These are phyloP conservation scores for Danielia oregonensis DNA, from an alignment of 805 yeast species.

Conservation along the genomic window DNA sequence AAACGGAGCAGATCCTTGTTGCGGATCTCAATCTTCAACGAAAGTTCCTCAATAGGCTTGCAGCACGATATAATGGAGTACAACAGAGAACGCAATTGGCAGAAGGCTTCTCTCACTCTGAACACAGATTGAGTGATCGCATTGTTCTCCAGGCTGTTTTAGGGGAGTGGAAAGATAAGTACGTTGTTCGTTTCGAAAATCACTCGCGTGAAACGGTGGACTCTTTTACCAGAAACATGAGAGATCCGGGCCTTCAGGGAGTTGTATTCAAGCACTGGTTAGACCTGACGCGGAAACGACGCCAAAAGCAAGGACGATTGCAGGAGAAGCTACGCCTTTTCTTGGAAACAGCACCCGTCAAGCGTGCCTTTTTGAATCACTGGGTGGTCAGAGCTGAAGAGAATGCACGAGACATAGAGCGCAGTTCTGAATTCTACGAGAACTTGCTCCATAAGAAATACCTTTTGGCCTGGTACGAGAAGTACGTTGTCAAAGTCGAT, in stretches of 20 bases:
- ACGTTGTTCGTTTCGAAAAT: conserved; percentile 19
- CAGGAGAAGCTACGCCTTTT: conserved; percentile 6
- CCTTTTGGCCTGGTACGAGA: conserved; percentile 33
- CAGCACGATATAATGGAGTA: conserved; percentile 3
- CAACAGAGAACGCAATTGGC: background rate
- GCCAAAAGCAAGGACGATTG: conserved; percentile 2
- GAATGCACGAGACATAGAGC: conserved; percentile 2
- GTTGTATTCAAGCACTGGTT: conserved; percentile 8
- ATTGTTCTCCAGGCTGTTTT: conserved; percentile 2
- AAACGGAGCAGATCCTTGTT: conserved; percentile 7
- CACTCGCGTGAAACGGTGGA: conserved; percentile 15
- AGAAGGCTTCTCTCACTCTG: background rate
- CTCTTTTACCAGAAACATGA: conserved; percentile 13
- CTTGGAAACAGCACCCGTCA: conserved; percentile 6
- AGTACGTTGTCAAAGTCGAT: conserved; percentile 19
- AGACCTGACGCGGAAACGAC: background rate
- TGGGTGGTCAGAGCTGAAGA: conserved; percentile 7
- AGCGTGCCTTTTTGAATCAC: conserved; percentile 6
- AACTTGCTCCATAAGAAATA: conserved; percentile 20
- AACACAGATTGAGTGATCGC: conserved; percentile 1
- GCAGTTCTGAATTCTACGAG: conserved; percentile 4
- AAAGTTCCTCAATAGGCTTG: conserved; percentile 14
- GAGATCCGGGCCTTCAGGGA: conserved; percentile 2
- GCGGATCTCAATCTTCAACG: conserved; percentile 21
- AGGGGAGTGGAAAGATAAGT: conserved; percentile 23